These are phyloP conservation scores for Vigna unguiculata DNA, from an alignment of 306 rosid species.

Conservation along the genomic window DNA sequence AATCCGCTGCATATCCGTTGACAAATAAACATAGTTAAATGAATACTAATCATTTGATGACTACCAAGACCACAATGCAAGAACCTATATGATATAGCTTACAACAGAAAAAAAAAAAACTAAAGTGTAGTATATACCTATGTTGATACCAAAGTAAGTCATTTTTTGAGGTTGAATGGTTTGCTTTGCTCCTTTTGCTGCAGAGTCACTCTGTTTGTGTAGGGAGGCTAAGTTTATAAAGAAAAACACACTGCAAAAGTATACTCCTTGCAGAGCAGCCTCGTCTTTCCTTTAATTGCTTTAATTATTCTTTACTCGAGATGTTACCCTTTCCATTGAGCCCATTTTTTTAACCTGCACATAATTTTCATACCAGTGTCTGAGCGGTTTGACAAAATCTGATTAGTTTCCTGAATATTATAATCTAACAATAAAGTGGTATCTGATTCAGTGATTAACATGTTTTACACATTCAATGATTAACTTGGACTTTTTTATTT, in stretches of 20 bases:
- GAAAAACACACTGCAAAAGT: background rate
- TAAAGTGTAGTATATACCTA: background rate
- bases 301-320: background rate
- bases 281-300: background rate
- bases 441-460: too few relatives aligned
- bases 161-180: conserved; percentile 8
- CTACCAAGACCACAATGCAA: background rate
- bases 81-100: background rate
- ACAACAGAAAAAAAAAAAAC: background rate
- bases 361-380: background rate
- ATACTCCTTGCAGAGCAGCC: background rate
- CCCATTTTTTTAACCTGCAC: conserved; percentile 18
- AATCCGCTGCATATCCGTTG: background rate
- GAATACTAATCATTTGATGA: background rate
- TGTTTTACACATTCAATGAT: too few relatives aligned
- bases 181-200: background rate
- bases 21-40: background rate
- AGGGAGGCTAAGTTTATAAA: background rate
- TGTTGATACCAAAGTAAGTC: background rate
- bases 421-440: too few relatives aligned
- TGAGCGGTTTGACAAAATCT: too few relatives aligned
- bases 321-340: background rate
- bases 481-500: too few relatives aligned
- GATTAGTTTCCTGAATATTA: too few relatives aligned
- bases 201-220: background rate